A percentile compares a stretch with the other conserved stretches of the same genome.
Evolutionary conservation across 1,139 yeast species (phyloP).

Genomic region (Groenewaldozyma auringiensis): DNA sequence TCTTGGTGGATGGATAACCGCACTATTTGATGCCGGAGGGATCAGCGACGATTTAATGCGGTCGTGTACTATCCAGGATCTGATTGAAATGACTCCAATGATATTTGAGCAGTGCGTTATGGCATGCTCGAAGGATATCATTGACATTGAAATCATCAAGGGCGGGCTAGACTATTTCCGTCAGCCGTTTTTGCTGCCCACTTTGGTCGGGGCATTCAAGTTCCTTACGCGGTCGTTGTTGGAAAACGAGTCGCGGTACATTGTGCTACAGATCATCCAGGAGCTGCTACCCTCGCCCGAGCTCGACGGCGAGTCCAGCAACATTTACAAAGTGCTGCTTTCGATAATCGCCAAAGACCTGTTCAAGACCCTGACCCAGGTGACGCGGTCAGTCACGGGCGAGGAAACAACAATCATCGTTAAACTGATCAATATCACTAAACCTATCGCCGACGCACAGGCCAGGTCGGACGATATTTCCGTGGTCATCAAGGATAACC

Average conservation of each 20-base stretch:
- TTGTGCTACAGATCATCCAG: constrained; percentile 30
- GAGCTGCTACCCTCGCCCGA: constrained; percentile 29
- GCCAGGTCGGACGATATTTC: constrained; percentile 5
- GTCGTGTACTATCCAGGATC: constrained; percentile 57
- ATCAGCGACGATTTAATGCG: constrained; percentile 75
- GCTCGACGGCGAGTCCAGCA: constrained; percentile 33
- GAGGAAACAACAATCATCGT: constrained; percentile 5
- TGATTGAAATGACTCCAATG: constrained; percentile 60
- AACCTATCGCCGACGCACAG: constrained; percentile 7
- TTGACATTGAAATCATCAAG: constrained; percentile 42
- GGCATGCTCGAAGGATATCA: constrained; percentile 50
- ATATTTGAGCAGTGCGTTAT: constrained; percentile 66
- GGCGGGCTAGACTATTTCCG: constrained; percentile 60
- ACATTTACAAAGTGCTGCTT: constrained; percentile 32
- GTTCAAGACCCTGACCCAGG: background rate
- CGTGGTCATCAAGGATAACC: constrained; percentile 5
- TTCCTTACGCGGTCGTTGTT: constrained; percentile 36
- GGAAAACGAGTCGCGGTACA: constrained; percentile 27
- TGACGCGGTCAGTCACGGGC: background rate
- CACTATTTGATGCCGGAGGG: constrained; percentile 79
- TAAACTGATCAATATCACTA: constrained; percentile 10
- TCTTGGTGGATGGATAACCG: constrained; percentile 69
- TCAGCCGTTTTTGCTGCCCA: constrained; percentile 49
- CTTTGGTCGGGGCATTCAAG: constrained; percentile 38
- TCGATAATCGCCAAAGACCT: constrained; percentile 28